These are phyloP conservation scores for Begonia peltatifolia DNA, from an alignment of 306 rosid genomes.

Conservation along the genomic window DNA sequence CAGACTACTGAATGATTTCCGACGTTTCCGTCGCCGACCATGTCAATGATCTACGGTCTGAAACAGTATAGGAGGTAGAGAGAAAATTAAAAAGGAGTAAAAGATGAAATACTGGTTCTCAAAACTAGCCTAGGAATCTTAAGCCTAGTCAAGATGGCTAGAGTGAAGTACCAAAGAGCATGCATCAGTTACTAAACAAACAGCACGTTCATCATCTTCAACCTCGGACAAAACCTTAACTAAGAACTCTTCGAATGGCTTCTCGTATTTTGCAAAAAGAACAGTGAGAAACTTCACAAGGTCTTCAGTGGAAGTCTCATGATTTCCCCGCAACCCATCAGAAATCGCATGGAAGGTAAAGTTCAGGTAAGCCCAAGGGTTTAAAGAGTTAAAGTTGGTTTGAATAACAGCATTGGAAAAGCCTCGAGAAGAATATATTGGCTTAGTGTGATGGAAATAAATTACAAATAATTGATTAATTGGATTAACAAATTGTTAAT, in stretches of 20 bases:
- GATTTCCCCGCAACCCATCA: not conserved
- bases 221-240: conserved; percentile 9
- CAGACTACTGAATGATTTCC: no score
- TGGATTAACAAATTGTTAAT: no score
- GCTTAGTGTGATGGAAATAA: no score
- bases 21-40: no score
- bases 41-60: no score
- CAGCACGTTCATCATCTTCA: conserved; percentile 10
- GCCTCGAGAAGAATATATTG: conserved; percentile 11
- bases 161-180: conserved; percentile 19
- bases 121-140: conserved; percentile 25
- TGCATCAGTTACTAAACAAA: conserved; percentile 38
- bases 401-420: conserved; percentile 20
- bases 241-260: conserved; percentile 18
- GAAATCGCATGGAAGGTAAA: conserved; percentile 11
- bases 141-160: conserved; percentile 18
- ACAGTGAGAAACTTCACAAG: not conserved
- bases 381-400: conserved; percentile 10
- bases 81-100: no score
- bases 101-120: no score
- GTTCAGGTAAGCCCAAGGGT: conserved; percentile 9
- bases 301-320: not conserved
- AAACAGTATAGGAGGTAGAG: no score
- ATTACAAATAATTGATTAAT: no score
- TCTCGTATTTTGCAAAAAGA: conserved; percentile 9